Percentiles rank a stretch among this genome's conserved stretches.
phyloP scores from a whole-genome alignment of 163 green algal species.

The Scenedesmus sp. region DNA sequence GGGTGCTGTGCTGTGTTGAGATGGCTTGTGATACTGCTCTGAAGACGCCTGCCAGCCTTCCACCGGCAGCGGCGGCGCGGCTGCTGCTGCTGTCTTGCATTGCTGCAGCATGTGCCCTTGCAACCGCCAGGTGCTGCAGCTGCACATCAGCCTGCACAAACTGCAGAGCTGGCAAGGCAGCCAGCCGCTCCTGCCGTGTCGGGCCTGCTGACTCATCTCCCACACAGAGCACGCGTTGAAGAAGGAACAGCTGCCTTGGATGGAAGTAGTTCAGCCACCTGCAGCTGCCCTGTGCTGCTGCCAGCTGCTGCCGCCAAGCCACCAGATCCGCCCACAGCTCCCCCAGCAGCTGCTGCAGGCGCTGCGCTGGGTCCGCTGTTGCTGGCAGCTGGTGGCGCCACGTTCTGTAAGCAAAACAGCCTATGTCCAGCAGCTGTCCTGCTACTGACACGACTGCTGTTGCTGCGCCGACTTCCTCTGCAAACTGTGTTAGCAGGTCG shows the following conservation, averaged over 20 bases:
- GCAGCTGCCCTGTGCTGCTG: not conserved
- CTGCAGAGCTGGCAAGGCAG: not conserved
- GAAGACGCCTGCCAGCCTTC: too few relatives aligned
- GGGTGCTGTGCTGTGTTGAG: too few relatives aligned
- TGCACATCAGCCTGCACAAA: not conserved
- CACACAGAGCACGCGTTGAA: not conserved
- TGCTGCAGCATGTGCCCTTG: not conserved
- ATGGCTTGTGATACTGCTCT: too few relatives aligned
- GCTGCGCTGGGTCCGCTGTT: not conserved
- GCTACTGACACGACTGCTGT: not conserved
- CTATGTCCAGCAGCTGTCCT: not conserved
- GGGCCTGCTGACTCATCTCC: not conserved
- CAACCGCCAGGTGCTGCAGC: not conserved
- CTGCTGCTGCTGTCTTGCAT: not conserved
- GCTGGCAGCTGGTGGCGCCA: not conserved
- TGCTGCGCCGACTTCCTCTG: not conserved
- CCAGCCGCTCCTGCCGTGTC: not conserved
- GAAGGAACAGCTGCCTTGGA: conserved; percentile 11
- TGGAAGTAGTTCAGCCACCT: conserved; percentile 31
- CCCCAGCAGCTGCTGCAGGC: not conserved
- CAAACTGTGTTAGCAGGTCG: conserved; percentile 3
- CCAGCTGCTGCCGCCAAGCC: conserved; percentile 13
- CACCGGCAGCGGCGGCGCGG: too few relatives aligned
- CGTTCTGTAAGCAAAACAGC: conserved; percentile 26
- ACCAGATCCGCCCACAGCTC: not conserved